Evolutionary conservation across 1,284 basidiomycete species (phyloP).

Genomic region (Ustilago trichophora): DNA sequence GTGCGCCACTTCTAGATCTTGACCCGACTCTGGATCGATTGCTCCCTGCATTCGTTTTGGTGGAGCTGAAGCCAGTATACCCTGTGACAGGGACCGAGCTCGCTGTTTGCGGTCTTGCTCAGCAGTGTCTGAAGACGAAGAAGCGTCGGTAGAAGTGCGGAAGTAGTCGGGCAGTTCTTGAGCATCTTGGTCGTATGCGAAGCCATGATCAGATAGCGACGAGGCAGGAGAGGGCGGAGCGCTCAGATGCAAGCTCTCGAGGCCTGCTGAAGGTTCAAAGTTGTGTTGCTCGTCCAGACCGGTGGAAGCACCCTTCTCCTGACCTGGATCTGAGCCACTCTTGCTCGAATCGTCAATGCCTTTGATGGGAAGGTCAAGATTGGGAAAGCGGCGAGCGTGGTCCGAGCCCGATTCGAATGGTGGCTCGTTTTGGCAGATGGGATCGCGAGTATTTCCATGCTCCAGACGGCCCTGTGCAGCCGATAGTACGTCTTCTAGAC

Average conservation of each 20-base stretch:
- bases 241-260: constrained; percentile 10
- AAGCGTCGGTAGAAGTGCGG: constrained; percentile 1
- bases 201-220: constrained; percentile 10
- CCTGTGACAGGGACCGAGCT: constrained; percentile 17
- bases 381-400: constrained; percentile 34
- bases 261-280: constrained; percentile 4
- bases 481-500: constrained; percentile 50
- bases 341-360: constrained; percentile 27
- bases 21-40: constrained; percentile 28
- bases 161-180: constrained; percentile 43
- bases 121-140: background rate
- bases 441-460: constrained; percentile 15
- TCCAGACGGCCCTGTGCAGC: constrained; percentile 37
- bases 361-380: constrained; percentile 43
- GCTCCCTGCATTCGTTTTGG: constrained; percentile 38
- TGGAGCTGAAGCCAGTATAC: background rate
- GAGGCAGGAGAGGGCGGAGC: constrained; percentile 10
- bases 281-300: background rate
- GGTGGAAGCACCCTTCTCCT: background rate
- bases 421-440: constrained; percentile 29
- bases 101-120: constrained; percentile 13
- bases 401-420: constrained; percentile 33
- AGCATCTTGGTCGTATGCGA: constrained; percentile 51
- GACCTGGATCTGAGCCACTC: background rate
- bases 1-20: constrained; percentile 50